phyloP scores from a whole-genome alignment of 345 rosid species.

The Mallotus nudiflorus region DNA sequence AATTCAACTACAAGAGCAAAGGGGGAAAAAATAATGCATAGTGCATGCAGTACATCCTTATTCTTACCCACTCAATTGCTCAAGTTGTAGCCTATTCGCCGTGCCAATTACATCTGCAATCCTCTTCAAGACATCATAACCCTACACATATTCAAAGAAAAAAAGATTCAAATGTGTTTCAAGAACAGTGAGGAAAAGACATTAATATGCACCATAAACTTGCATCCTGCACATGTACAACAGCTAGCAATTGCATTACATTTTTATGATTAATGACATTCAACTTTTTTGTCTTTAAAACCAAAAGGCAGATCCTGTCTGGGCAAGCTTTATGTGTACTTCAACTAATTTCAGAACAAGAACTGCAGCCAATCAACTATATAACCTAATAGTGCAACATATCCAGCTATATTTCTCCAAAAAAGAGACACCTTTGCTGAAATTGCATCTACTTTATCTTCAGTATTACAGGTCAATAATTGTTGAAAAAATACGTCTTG shows the following conservation, averaged over 20 bases:
- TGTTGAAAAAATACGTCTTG: no score
- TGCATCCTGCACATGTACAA: neutral
- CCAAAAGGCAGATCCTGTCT: no score
- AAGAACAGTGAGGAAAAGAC: neutral
- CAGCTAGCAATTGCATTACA: neutral
- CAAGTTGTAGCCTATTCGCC: constrained; percentile 51
- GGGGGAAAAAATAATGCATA: no score
- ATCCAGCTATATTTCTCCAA: no score
- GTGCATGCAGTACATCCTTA: neutral
- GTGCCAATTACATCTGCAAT: constrained; percentile 58
- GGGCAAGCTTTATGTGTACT: no score
- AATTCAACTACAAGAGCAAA: neutral
- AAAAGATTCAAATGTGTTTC: neutral
- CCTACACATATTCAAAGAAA: constrained; percentile 44
- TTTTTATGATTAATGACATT: no score
- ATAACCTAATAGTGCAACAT: no score
- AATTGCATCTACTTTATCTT: no score
- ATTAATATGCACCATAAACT: constrained; percentile 2
- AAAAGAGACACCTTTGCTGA: no score
- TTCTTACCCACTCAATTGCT: constrained; percentile 78
- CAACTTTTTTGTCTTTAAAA: no score
- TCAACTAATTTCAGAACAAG: neutral
- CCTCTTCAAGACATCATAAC: constrained; percentile 77
- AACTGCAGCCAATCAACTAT: neutral
- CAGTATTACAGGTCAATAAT: no score